Percentiles rank a stretch among this genome's conserved stretches.
Evolutionary conservation across 805 yeast genomes (phyloP).

Genomic region (Starmerella floris): DNA sequence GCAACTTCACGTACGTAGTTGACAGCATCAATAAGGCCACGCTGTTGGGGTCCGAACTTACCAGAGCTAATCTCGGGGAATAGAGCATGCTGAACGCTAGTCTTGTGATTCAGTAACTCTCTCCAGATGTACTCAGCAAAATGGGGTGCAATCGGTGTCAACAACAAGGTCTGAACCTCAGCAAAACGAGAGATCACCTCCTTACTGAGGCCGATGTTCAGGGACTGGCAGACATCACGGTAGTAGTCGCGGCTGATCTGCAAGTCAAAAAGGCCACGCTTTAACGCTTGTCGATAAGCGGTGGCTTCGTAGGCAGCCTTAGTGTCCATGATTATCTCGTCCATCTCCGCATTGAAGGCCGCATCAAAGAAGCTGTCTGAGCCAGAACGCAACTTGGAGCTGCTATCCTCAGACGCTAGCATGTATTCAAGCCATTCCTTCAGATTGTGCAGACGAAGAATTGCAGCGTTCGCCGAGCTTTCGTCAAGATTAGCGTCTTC

Average conservation of each 20-base stretch:
- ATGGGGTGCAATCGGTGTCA: conserved; percentile 93
- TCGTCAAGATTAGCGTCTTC: conserved; percentile 99
- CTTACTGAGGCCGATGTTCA: conserved; percentile 51
- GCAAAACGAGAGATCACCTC: conserved; percentile 72
- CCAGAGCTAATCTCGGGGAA: conserved; percentile 63
- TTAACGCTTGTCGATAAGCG: conserved; percentile 76
- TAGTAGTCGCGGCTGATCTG: conserved; percentile 93
- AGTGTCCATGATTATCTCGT: conserved; percentile 60
- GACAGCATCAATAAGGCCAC: conserved; percentile 50
- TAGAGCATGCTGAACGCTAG: conserved; percentile 54
- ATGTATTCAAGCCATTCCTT: conserved; percentile 92
- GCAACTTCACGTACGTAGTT: conserved; percentile 66
- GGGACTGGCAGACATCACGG: conserved; percentile 55
- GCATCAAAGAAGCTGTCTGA: conserved; percentile 51
- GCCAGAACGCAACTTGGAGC: conserved; percentile 22
- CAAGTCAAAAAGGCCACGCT: conserved; percentile 82
- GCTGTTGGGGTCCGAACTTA: conserved; percentile 33
- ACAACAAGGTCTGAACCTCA: conserved; percentile 68
- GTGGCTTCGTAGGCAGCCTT: conserved; percentile 57
- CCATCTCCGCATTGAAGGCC: conserved; percentile 91
- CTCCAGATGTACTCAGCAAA: conserved; percentile 81
- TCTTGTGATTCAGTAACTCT: conserved; percentile 56
- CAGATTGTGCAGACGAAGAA: conserved; percentile 77
- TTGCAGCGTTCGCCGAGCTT: conserved; percentile 91
- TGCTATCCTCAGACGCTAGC: conserved; percentile 32